Evolutionary conservation across 352 stramenopile genomes (phyloP), one percentile per base, ranked within the genome.

Genomic region (Pythium plurisporium): DNA sequence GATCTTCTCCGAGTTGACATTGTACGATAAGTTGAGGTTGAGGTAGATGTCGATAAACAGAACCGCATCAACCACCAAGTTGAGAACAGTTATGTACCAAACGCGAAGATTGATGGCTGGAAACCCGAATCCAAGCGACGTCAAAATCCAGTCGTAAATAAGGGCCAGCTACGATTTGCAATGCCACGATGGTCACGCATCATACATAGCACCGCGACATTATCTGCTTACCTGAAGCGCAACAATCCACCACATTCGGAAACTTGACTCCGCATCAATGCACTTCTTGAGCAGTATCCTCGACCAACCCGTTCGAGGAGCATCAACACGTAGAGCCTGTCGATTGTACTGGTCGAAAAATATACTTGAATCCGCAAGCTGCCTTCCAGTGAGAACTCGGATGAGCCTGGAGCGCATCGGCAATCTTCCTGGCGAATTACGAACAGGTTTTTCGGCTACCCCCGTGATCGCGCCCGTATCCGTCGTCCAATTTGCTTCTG

Each of bases 1-100:
- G 53, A 89, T 87, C 54, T 86, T 89, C 50, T 89, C 76, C 19
- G 74, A 67, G 38, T 82, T 64, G 31, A 77, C 52, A 15, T 73
- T 46, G 54, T 69, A 89, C 0, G 72, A 70, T 22, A 86, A 55
- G 38, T 86, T 89, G 10, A 85, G 70, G 36, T 81, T 86, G 1
- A 80, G n/a, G 46, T 81, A 86, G 1, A 86, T 56, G 37, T 86
- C 76, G 10, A 64, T 53, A 9, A 62, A 61, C 5, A 87, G 41
- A 1, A 67, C 38, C 11, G 70, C 5, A 36, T 73, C 71, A 6
- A 65, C 69, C 11, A 86, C 5, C 0, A 41, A 33, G 40, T 86
- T 81, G 0, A 72, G 2, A 3, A 49, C 12, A 23, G 60, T 44
- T 31, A 72, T 70, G 23, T 64, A 55, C 68, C 71, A 76, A 5